These are phyloP conservation scores for Isoetes taiwanensis DNA, from an alignment of 75 land plant species.

Conservation along the genomic window DNA sequence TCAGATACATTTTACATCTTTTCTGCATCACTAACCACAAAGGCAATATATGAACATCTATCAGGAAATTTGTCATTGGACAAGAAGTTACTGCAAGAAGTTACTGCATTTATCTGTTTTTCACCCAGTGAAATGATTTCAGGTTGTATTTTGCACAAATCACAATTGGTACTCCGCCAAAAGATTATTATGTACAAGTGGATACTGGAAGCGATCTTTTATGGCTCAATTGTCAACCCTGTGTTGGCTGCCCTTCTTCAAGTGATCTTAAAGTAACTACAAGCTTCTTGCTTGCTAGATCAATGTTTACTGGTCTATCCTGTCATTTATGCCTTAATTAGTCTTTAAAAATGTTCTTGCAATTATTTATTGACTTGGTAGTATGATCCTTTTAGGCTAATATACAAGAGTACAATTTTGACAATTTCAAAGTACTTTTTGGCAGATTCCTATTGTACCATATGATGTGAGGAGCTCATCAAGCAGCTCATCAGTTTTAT, in stretches of 20 bases:
- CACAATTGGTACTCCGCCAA: constrained; percentile 51
- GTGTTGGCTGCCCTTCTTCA: not conserved
- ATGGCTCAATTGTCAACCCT: not conserved
- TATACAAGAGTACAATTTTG: not conserved
- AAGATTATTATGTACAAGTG: constrained; percentile 59
- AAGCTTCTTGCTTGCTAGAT: no score
- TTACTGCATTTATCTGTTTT: no score
- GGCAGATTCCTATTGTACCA: constrained; percentile 1
- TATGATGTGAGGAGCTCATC: not conserved
- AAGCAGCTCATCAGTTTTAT: not conserved
- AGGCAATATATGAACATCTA: no score
- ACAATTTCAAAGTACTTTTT: no score
- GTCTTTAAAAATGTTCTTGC: not conserved
- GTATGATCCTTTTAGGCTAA: not conserved
- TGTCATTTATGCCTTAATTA: no score
- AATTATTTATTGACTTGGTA: not conserved
- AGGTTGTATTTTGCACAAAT: constrained; percentile 66
- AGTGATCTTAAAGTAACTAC: constrained; percentile 2
- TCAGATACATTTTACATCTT: no score
- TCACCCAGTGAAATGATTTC: no score
- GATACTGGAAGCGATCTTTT: constrained; percentile 67
- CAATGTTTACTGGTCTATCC: no score
- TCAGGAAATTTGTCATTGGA: no score
- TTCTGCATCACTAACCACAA: no score
- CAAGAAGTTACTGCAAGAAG: no score